These are phyloP conservation scores for Breviolum minutum DNA, from an alignment of 73 alveolate species.

Conservation along the genomic window DNA sequence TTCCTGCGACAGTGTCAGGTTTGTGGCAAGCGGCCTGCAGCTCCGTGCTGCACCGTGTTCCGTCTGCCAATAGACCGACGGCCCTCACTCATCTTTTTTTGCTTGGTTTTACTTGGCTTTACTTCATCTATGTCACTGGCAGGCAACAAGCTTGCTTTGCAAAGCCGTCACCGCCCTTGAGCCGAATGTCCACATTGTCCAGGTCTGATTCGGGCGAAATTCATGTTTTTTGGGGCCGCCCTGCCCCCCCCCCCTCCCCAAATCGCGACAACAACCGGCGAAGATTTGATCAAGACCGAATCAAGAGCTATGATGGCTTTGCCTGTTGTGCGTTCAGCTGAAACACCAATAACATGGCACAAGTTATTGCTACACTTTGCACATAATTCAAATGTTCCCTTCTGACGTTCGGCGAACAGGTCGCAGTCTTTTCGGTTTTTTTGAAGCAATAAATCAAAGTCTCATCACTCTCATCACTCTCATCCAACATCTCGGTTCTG, in stretches of 20 bases:
- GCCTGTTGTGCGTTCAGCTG: no score
- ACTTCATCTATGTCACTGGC: neutral
- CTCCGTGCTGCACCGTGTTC: neutral
- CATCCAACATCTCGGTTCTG: conserved; percentile 47
- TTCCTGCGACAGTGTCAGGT: no score
- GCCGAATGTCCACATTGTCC: neutral
- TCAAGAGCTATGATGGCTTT: neutral
- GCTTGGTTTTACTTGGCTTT: neutral
- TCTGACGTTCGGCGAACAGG: neutral
- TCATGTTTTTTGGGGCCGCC: neutral
- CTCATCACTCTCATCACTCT: neutral
- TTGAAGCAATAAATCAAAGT: neutral
- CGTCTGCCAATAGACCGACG: neutral
- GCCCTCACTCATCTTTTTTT: neutral
- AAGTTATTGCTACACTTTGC: neutral
- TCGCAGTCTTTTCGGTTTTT: neutral
- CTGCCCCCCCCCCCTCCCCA: conserved; percentile 17
- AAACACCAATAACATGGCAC: no score
- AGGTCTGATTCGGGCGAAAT: neutral
- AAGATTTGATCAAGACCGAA: neutral
- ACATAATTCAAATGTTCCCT: neutral
- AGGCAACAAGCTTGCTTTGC: conserved; percentile 25
- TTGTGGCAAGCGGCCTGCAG: no score
- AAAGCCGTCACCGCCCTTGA: conserved; percentile 28
- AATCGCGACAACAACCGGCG: neutral